Percentiles rank a stretch among this genome's conserved stretches.
These are phyloP conservation scores for Setomelanomma holmii DNA, from an alignment of 2,329 filamentous ascomycete genomes.

Conservation along the genomic window DNA sequence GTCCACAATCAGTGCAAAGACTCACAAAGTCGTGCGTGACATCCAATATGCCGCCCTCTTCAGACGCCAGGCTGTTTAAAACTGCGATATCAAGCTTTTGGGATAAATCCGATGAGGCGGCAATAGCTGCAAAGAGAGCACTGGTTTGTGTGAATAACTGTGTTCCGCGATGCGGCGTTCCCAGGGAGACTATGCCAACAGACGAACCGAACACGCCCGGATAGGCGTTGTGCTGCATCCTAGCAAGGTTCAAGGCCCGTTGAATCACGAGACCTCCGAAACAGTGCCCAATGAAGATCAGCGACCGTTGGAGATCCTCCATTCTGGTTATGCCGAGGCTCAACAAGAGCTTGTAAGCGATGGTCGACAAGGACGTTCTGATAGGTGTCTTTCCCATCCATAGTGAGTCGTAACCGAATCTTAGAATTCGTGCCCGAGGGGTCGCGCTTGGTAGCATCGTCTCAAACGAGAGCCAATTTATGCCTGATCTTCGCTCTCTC, in stretches of 20 bases:
- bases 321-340: not conserved
- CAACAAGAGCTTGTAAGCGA: slow-evolving; percentile 2
- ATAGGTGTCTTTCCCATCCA: slow-evolving; percentile 5
- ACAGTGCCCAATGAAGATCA: slow-evolving; percentile 2
- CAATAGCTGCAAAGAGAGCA: slow-evolving; percentile 2
- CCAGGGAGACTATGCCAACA: not conserved
- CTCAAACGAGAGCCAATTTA: not conserved
- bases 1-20: not conserved
- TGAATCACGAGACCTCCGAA: slow-evolving; percentile 1
- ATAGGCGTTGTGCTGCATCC: not conserved
- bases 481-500: not conserved
- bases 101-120: slow-evolving; percentile 1
- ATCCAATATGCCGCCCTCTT: not conserved
- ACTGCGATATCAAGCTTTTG: not conserved
- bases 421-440: not conserved
- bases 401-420: slow-evolving; percentile 2
- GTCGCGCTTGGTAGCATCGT: not conserved
- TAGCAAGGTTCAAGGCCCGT: slow-evolving; percentile 2
- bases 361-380: slow-evolving; percentile 1
- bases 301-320: not conserved
- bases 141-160: not conserved
- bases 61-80: not conserved
- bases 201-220: slow-evolving; percentile 1
- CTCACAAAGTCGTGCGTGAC: slow-evolving; percentile 1
- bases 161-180: slow-evolving; percentile 2